A percentile compares a stretch with the other conserved stretches of the same genome.
phyloP scores from a whole-genome alignment of 1,139 yeast species.

The Suhomyces maxii region DNA sequence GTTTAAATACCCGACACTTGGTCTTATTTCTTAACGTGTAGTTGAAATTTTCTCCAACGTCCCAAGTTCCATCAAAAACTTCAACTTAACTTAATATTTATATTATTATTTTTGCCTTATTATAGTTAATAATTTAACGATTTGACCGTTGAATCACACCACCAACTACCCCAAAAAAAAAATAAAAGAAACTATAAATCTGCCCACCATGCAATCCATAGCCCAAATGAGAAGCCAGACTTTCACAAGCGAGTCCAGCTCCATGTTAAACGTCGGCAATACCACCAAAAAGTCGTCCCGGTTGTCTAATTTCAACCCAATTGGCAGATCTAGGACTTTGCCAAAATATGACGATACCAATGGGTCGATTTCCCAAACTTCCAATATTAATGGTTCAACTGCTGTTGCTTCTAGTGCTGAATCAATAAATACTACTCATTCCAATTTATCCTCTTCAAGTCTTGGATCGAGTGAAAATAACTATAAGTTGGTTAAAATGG shows the following conservation, averaged over 20 bases:
- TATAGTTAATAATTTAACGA: background rate
- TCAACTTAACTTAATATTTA: too few species aligned
- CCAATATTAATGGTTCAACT: slow-evolving; percentile 1
- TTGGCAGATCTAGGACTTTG: slow-evolving; percentile 13
- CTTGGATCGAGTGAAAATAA: slow-evolving; percentile 15
- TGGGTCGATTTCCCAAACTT: background rate
- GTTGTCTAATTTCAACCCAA: slow-evolving; percentile 15
- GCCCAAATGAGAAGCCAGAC: slow-evolving; percentile 17
- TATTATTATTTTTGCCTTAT: too few species aligned
- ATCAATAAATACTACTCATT: slow-evolving; percentile 1
- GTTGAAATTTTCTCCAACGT: background rate
- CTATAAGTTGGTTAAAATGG: slow-evolving; percentile 44
- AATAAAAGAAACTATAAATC: background rate
- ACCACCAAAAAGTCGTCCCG: slow-evolving; percentile 12
- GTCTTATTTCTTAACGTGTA: background rate
- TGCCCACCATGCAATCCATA: slow-evolving; percentile 14
- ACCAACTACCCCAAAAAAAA: background rate
- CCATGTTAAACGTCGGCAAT: slow-evolving; percentile 8
- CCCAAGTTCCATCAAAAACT: too few species aligned
- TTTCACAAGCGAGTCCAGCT: slow-evolving; percentile 8
- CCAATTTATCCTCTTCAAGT: slow-evolving; percentile 10
- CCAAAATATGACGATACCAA: slow-evolving; percentile 9
- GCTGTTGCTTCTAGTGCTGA: slow-evolving; percentile 1
- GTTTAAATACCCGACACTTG: slow-evolving; percentile 3
- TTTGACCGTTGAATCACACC: slow-evolving; percentile 1